Conservation (phyloP, 768 basidiomycete genomes). For the Sporobolomyces phaffii region DNA sequence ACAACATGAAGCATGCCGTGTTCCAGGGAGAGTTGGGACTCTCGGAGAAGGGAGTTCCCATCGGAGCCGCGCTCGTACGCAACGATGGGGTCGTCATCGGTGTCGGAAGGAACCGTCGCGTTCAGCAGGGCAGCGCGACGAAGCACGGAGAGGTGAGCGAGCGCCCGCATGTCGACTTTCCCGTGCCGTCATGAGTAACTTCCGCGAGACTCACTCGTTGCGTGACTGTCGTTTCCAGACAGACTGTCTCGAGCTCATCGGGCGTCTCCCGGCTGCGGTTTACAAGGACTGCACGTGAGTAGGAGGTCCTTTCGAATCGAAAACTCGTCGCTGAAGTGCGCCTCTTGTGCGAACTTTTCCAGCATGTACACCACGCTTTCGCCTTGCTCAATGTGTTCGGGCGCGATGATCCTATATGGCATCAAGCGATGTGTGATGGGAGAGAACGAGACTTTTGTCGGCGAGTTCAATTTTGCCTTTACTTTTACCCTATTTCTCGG, state of each 20-base stretch:
- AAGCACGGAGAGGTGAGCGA: constrained; percentile 52
- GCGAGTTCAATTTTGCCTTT: constrained; percentile 39
- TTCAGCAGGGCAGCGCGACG: constrained; percentile 51
- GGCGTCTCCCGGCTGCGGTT: constrained; percentile 42
- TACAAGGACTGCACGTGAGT: constrained; percentile 35
- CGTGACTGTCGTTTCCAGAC: constrained; percentile 27
- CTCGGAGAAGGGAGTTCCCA: constrained; percentile 59
- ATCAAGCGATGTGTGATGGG: constrained; percentile 64
- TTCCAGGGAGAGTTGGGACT: constrained; percentile 53
- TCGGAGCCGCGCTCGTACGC: constrained; percentile 54
- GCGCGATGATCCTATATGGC: constrained; percentile 51
- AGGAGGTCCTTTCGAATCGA: not conserved
- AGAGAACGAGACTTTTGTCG: constrained; percentile 55
- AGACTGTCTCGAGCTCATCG: constrained; percentile 55
- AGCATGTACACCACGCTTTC: constrained; percentile 44
- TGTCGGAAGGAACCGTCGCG: constrained; percentile 51
- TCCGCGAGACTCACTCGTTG: not conserved
- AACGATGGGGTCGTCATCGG: constrained; percentile 47
- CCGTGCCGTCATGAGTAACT: not conserved
- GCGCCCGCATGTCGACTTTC: not conserved
- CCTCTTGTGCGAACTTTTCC: no score
- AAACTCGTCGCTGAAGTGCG: constrained; percentile 20
- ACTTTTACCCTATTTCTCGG: not conserved
- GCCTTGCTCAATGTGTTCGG: constrained; percentile 64
- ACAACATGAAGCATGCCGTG: constrained; percentile 42